Evolutionary conservation across 805 yeast genomes (phyloP).

Genomic region (Saccharomycopsis lassenensis): DNA sequence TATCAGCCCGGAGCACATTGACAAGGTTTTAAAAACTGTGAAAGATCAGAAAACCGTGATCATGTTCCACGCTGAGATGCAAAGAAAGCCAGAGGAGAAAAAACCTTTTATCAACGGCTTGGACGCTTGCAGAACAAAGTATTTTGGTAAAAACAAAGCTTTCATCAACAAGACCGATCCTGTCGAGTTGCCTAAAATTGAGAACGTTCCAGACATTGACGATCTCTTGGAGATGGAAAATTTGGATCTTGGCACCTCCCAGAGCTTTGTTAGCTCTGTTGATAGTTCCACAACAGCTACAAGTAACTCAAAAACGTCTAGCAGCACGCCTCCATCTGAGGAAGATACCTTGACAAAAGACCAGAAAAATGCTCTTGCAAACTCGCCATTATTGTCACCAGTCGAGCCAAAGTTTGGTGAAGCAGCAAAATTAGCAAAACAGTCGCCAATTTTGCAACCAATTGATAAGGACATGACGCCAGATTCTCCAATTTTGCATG

Average conservation of each 20-base stretch:
- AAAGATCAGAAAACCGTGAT: conserved; percentile 56
- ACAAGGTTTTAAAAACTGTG: conserved; percentile 53
- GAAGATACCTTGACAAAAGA: conserved; percentile 28
- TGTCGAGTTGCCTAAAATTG: background rate
- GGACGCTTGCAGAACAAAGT: conserved; percentile 4
- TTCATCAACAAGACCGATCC: background rate
- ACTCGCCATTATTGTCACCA: conserved; percentile 44
- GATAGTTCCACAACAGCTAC: background rate
- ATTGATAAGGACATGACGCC: conserved; percentile 17
- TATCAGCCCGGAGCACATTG: conserved; percentile 53
- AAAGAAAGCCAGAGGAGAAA: conserved; percentile 21
- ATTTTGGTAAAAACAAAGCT: background rate
- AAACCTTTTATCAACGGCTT: conserved; percentile 17
- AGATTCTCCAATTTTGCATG: conserved; percentile 33
- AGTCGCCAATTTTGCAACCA: conserved; percentile 15
- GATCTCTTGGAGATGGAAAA: conserved; percentile 20
- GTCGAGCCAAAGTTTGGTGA: conserved; percentile 48
- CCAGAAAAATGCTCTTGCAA: conserved; percentile 44
- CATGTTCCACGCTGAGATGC: conserved; percentile 93
- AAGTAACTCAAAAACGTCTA: background rate
- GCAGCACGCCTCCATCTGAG: background rate
- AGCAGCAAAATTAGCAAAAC: conserved; percentile 20
- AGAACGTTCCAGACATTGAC: conserved; percentile 18
- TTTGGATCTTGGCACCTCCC: conserved; percentile 13
- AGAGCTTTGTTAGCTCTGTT: conserved; percentile 12